Percentiles rank a stretch among this genome's conserved stretches.
These are phyloP conservation scores for Fusarium ambrosium DNA, from an alignment of 2,329 filamentous ascomycete genomes.

Conservation along the genomic window DNA sequence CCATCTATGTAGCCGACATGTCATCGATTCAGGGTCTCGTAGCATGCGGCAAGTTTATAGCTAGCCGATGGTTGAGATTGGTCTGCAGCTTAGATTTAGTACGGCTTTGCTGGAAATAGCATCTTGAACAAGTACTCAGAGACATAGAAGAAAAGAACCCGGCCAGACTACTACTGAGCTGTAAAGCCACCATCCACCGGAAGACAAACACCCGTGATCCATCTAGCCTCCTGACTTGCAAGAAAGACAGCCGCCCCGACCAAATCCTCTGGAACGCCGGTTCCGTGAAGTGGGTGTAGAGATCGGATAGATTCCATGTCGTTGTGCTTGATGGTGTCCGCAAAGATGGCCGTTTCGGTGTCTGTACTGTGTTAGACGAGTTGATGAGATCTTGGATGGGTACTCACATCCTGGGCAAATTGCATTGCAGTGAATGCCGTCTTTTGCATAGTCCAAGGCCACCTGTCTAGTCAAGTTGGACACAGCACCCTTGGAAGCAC, in stretches of 20 bases:
- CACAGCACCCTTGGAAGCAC: constrained; percentile 64
- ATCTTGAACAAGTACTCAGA: background rate
- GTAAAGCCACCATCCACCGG: constrained; percentile 58
- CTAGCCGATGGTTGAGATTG: background rate
- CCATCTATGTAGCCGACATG: background rate
- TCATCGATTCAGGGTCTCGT: background rate
- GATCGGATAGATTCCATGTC: constrained; percentile 29
- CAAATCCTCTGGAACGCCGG: constrained; percentile 46
- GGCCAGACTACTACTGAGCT: constrained; percentile 36
- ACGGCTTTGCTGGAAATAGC: background rate
- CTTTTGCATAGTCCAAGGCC: constrained; percentile 62
- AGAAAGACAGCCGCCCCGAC: constrained; percentile 55
- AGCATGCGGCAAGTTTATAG: background rate
- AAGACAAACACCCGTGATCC: constrained; percentile 57
- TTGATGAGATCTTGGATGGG: fast-evolving
- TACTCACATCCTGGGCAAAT: constrained; percentile 63
- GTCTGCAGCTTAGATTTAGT: background rate
- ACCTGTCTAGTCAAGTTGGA: constrained; percentile 63
- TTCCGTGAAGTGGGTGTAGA: constrained; percentile 47
- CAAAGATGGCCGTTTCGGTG: constrained; percentile 47
- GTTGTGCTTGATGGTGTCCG: constrained; percentile 36
- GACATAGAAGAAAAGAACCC: background rate
- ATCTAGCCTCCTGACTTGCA: constrained; percentile 54
- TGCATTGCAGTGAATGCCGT: constrained; percentile 66
- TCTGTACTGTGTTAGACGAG: constrained; percentile 20